Conservation (phyloP, 2,329 filamentous ascomycete species). For the Fusarium penzigii region DNA sequence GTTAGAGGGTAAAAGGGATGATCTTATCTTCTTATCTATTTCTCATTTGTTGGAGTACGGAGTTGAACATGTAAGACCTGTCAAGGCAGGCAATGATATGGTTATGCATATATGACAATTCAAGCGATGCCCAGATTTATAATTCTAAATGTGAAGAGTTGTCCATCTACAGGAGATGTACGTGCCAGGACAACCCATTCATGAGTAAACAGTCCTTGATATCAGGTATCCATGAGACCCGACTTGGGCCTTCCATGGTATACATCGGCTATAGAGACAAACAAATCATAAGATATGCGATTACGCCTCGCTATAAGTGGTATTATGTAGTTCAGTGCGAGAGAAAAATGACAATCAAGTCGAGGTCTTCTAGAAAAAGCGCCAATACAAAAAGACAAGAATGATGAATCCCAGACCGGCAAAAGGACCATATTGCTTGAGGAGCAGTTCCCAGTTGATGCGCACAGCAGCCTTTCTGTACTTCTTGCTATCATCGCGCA, state of each 20-base stretch:
- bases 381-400: conserved; percentile 85
- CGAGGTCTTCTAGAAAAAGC: conserved; percentile 70
- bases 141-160: background rate
- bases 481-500: conserved; percentile 92
- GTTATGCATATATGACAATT: background rate
- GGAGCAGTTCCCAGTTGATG: conserved; percentile 96
- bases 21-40: conserved; percentile 5
- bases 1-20: background rate
- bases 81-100: background rate
- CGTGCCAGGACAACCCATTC: too few relatives aligned
- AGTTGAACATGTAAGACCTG: conserved; percentile 1
- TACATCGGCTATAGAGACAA: background rate
- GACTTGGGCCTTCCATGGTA: background rate
- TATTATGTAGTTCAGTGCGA: conserved; percentile 15
- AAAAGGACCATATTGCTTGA: conserved; percentile 97
- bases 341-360: conserved; percentile 11
- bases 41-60: background rate
- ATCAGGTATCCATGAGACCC: background rate
- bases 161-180: too few relatives aligned
- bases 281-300: background rate
- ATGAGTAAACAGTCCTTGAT: background rate
- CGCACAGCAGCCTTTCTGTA: conserved; percentile 89
- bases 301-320: conserved; percentile 17
- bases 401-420: conserved; percentile 80
- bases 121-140: background rate